These are phyloP conservation scores for grape (Vitis vinifera) DNA, from an alignment of 164 flowering plant genomes.

Conservation along the genomic window DNA sequence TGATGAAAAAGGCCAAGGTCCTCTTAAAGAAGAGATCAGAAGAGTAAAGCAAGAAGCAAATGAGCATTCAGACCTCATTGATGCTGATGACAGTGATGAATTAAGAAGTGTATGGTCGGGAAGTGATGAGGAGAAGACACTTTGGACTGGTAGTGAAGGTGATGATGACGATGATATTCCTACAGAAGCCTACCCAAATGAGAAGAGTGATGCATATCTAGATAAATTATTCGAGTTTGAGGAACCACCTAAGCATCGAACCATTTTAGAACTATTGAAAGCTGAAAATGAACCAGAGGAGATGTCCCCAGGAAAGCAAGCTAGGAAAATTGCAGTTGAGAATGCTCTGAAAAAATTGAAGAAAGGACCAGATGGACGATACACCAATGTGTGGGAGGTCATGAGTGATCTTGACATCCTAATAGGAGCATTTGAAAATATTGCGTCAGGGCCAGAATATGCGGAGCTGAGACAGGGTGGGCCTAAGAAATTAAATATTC, in stretches of 20 bases:
- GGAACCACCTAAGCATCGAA: constrained; percentile 75
- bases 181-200: constrained; percentile 79
- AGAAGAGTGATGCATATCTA: constrained; percentile 73
- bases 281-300: constrained; percentile 78
- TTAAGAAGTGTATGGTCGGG: constrained; percentile 86
- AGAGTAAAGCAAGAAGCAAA: constrained; percentile 69
- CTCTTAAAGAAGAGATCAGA: constrained; percentile 55
- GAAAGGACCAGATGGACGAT: constrained; percentile 97
- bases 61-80: constrained; percentile 64
- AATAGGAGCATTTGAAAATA: constrained; percentile 92
- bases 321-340: constrained; percentile 88
- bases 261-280: constrained; percentile 70
- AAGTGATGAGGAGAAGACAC: constrained; percentile 91
- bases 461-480: constrained; percentile 87
- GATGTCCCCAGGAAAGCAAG: constrained; percentile 91
- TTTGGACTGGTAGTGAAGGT: constrained; percentile 90
- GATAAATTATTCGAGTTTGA: constrained; percentile 92
- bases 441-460: constrained; percentile 95
- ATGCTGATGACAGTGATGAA: constrained; percentile 97
- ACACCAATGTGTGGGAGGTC: constrained; percentile 93
- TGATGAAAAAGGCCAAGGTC: constrained; percentile 25
- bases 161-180: constrained; percentile 90
- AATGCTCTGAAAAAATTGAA: constrained; percentile 91
- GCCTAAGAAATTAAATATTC: constrained; percentile 79
- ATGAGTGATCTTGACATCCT: constrained; percentile 88